Conservation (phyloP, 2,329 filamentous ascomycete species). For the Rutstroemia sp. region DNA sequence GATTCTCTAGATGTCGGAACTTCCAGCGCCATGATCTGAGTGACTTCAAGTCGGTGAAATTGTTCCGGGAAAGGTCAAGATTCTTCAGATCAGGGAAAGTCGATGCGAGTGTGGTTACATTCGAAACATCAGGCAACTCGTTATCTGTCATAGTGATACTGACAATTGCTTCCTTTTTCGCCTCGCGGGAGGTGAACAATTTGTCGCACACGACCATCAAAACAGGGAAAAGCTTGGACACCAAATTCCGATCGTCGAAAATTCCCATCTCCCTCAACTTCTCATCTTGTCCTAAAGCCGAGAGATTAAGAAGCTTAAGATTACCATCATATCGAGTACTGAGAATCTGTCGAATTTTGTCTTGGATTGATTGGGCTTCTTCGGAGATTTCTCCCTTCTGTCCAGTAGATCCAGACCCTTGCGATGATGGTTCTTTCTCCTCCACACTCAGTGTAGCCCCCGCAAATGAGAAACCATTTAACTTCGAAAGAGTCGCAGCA, state of each 20-base stretch:
- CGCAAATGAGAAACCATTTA: slow-evolving; percentile 64
- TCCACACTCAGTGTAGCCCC: slow-evolving; percentile 51
- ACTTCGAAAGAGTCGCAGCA: slow-evolving; percentile 54
- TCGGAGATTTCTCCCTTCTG: slow-evolving; percentile 39
- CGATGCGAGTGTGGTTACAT: slow-evolving; percentile 67
- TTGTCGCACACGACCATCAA: slow-evolving; percentile 81
- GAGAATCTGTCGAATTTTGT: slow-evolving; percentile 64
- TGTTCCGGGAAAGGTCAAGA: slow-evolving; percentile 81
- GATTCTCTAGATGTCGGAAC: slow-evolving; percentile 70
- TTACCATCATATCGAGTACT: slow-evolving; percentile 63
- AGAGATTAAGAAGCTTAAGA: slow-evolving; percentile 74
- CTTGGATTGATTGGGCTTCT: slow-evolving; percentile 53
- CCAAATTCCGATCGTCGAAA: slow-evolving; percentile 59
- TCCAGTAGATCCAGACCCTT: slow-evolving; percentile 26
- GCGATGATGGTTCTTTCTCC: slow-evolving; percentile 29
- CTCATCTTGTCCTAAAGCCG: slow-evolving; percentile 65
- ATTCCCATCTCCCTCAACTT: slow-evolving; percentile 64
- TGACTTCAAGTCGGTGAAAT: slow-evolving; percentile 59
- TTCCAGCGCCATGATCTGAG: slow-evolving; percentile 72
- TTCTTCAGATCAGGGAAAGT: slow-evolving; percentile 83
- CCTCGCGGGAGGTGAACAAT: slow-evolving; percentile 63
- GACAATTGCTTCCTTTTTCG: slow-evolving; percentile 70
- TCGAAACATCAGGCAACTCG: slow-evolving; percentile 61
- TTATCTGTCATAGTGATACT: slow-evolving; percentile 81
- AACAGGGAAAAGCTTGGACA: slow-evolving; percentile 79